Percentiles rank a stretch among this genome's conserved stretches.
These are phyloP conservation scores for Pythium biforme DNA, from an alignment of 352 stramenopile species.

Conservation along the genomic window DNA sequence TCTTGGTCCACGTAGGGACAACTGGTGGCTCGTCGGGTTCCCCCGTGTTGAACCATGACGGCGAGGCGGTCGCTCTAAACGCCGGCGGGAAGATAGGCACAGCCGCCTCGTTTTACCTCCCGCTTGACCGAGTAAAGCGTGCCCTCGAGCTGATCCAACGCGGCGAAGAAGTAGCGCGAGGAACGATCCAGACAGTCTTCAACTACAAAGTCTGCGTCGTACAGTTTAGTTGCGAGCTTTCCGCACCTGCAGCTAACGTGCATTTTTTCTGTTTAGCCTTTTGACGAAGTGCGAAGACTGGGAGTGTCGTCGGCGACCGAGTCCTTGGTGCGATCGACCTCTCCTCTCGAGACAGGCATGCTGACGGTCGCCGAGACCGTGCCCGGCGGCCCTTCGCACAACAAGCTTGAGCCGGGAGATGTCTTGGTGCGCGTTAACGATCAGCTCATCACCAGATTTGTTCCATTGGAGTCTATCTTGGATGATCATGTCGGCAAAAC, in stretches of 20 bases:
- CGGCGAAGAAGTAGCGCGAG: conserved; percentile 66
- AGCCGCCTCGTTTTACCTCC: conserved; percentile 89
- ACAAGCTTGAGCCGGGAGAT: conserved; percentile 87
- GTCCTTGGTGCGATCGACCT: conserved; percentile 67
- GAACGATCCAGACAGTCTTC: conserved; percentile 89
- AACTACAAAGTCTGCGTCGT: conserved; percentile 72
- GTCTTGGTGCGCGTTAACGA: conserved; percentile 86
- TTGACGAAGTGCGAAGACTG: conserved; percentile 88
- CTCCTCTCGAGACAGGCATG: conserved; percentile 88
- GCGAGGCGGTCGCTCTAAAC: conserved; percentile 90
- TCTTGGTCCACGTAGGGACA: conserved; percentile 33
- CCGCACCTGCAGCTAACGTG: neutral
- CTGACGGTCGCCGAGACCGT: conserved; percentile 88
- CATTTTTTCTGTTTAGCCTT: conserved; percentile 40
- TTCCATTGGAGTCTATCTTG: conserved; percentile 79
- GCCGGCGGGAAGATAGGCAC: conserved; percentile 88
- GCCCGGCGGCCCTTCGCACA: conserved; percentile 68
- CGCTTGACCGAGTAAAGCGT: conserved; percentile 85
- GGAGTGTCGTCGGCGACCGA: conserved; percentile 80
- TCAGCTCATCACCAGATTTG: conserved; percentile 81
- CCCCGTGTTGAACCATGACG: conserved; percentile 86
- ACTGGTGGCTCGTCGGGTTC: conserved; percentile 88
- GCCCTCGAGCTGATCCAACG: conserved; percentile 82
- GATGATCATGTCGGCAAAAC: conserved; percentile 75
- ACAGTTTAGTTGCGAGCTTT: neutral